A percentile compares a stretch with the other conserved stretches of the same genome.
phyloP scores from a whole-genome alignment of 2,329 filamentous ascomycete genomes.

The Emericellopsis cladophorae region DNA sequence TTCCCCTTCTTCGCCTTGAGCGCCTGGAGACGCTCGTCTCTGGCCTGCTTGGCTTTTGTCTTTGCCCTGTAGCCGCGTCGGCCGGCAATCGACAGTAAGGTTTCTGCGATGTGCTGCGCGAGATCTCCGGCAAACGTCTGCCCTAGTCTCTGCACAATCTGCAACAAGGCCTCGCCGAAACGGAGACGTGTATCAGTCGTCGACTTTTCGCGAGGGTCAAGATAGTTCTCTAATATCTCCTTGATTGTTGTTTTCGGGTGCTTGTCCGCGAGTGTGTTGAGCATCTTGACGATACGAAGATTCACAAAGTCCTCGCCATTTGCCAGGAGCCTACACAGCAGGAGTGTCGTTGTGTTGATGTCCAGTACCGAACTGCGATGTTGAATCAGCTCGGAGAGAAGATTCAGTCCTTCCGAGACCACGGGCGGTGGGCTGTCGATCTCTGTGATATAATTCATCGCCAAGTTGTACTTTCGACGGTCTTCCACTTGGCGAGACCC shows the following conservation, averaged over 20 bases:
- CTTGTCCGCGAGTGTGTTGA: slow-evolving; percentile 45
- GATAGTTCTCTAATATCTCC: slow-evolving; percentile 54
- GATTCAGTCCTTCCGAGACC: slow-evolving; percentile 50
- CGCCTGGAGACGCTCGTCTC: slow-evolving; percentile 33
- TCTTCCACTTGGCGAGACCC: slow-evolving; percentile 43
- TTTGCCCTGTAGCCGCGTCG: slow-evolving; percentile 49
- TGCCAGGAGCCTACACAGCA: slow-evolving; percentile 50
- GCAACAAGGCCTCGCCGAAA: slow-evolving; percentile 54
- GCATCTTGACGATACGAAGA: slow-evolving; percentile 51
- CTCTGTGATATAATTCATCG: slow-evolving; percentile 50
- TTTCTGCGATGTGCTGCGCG: slow-evolving; percentile 39
- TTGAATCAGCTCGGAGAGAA: slow-evolving; percentile 45
- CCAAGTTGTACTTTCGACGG: slow-evolving; percentile 47
- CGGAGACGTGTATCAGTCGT: slow-evolving; percentile 52
- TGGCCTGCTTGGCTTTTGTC: slow-evolving; percentile 41
- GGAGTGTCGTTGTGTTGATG: slow-evolving; percentile 49
- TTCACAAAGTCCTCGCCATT: slow-evolving; percentile 63
- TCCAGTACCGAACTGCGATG: slow-evolving; percentile 47
- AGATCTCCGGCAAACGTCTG: slow-evolving; percentile 40
- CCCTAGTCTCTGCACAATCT: slow-evolving; percentile 49
- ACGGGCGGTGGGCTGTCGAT: slow-evolving; percentile 52
- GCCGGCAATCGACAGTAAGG: slow-evolving; percentile 50
- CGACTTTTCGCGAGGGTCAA: slow-evolving; percentile 47
- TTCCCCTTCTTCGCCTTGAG: slow-evolving; percentile 34
- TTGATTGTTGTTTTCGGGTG: slow-evolving; percentile 50